A percentile compares a stretch with the other conserved stretches of the same genome.
Conservation (phyloP, 495 filamentous ascomycete genomes). For the Penicillium nucicola region DNA sequence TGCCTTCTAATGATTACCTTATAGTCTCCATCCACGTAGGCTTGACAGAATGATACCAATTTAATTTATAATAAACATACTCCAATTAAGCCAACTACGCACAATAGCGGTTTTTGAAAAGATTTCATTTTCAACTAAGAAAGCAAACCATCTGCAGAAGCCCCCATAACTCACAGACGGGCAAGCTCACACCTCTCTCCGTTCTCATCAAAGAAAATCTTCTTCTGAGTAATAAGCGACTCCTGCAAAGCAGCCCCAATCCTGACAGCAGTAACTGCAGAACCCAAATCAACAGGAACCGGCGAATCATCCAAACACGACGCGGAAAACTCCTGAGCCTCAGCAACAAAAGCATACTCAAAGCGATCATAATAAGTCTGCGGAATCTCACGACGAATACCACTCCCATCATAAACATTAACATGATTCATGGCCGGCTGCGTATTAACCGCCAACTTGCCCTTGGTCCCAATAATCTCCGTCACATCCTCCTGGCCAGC, state of each 20-base stretch:
- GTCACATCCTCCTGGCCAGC: conserved; percentile 62
- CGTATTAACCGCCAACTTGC: conserved; percentile 56
- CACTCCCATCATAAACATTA: conserved; percentile 44
- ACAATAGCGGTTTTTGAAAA: no score
- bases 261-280: conserved; percentile 56
- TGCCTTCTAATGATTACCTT: no score
- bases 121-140: no score
- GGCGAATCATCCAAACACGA: conserved; percentile 47
- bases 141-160: neutral
- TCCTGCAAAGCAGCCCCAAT: conserved; percentile 62
- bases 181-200: conserved; percentile 39
- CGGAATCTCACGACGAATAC: conserved; percentile 55
- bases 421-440: conserved; percentile 52
- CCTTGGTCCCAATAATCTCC: conserved; percentile 61
- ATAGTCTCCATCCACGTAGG: no score
- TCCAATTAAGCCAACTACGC: no score
- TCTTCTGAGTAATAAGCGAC: conserved; percentile 50
- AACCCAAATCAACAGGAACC: conserved; percentile 52
- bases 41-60: no score
- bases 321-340: conserved; percentile 59
- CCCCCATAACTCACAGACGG: conserved; percentile 1
- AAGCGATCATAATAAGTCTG: conserved; percentile 60
- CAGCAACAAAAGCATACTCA: conserved; percentile 59
- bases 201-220: conserved; percentile 54
- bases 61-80: no score